Evolutionary conservation across 768 basidiomycete genomes (phyloP), one percentile per base, ranked within the genome.

Genomic region (Tulasnella calospora): DNA sequence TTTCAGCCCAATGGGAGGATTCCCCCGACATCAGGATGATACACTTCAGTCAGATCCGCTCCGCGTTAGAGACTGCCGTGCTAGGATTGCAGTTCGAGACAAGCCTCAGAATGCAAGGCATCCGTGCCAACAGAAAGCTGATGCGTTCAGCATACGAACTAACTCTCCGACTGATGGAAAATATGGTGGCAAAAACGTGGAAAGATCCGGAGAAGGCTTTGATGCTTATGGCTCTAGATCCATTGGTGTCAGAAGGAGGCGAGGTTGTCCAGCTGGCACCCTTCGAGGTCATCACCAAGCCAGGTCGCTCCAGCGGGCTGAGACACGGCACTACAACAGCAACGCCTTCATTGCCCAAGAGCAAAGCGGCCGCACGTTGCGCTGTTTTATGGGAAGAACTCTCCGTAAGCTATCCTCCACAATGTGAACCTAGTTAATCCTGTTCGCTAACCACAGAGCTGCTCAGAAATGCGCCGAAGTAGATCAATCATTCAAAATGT

Each of bases 11-110:
- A 57, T 90, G 89, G 89, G 88, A 89, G 57, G 70, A 79, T 7
- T 36, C 82, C 35, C 84, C 83, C 30, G 84, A 85, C 19, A 82
- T 77, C 9, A 81, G 80, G 38, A 79, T 81, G 17, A 85, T 86
- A 78, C 86, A 87, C 33, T 89, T 88, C 0, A 94, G 94, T 82
- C 87, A 86, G 70, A 87, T 91, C 5, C 90, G 94, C 30, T 86
- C 88, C 40, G 86, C 89, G 5, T 81, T 98, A 75, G 95, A 98
- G 82, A 83, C 92, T 40, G 89, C 90, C 7, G 86, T 94, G 10
- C 85, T 86, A 1, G 88, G 91, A 3, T 84, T 98, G 2, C 86
- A 86, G 46, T 96, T 94, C 81, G 92, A 95, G 82, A 88, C 89
- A 3, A 81, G 89, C 0, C 87, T 95, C 9, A 82, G 87, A 10